Evolutionary conservation across 257 asterid species (phyloP), one percentile per base, ranked within the genome.

Genomic region (Schizonepeta tenuifolia): DNA sequence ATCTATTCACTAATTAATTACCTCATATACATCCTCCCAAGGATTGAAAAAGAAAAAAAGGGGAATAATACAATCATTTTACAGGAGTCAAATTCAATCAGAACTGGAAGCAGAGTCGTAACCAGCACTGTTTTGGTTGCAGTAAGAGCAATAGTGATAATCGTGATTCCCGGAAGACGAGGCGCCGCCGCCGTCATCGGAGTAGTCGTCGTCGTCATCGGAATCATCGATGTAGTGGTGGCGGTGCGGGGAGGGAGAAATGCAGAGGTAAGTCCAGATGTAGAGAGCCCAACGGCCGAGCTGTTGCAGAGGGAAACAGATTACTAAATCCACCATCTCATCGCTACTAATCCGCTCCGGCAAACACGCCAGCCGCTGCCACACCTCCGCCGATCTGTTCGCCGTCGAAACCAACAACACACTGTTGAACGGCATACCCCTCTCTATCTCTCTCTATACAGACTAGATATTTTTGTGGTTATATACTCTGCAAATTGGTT

Each of bases 231-330:
- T 53, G 58, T 66, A 65, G 81, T 58, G 69, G 28, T 44, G 74
- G 66, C 51, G 57, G 50, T 75, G 63, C 6, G 85, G 82, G 50
- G 77, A 60, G 3, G 86, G 81, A 2, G 85, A 76, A 41, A 82
- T 73, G 28, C 89, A 84, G 26, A 84, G 84, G 67, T 71, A 84
- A 49, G 81, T 82, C 89, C 86, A 84, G 22, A 82, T 43, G 71
- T 51, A 77, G 69, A 77, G 79, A 14, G 71, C 78, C 78, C 78
- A 75, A 0, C 85, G 78, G 13, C 89, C 85, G 40, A 84, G 63
- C 71, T 77, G 85, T 65, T 70, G 86, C 21, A 82, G 78, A 44
- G 89, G 89, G 78, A 82, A 84, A 44, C 82, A 79, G 70, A 84
- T 26, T 5, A 79, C 85, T 65, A 84, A 71, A 75, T 84, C 89